Base-by-base conservation (phyloP, 805 yeast genomes). In the Wickerhamiella azyma region DNA sequence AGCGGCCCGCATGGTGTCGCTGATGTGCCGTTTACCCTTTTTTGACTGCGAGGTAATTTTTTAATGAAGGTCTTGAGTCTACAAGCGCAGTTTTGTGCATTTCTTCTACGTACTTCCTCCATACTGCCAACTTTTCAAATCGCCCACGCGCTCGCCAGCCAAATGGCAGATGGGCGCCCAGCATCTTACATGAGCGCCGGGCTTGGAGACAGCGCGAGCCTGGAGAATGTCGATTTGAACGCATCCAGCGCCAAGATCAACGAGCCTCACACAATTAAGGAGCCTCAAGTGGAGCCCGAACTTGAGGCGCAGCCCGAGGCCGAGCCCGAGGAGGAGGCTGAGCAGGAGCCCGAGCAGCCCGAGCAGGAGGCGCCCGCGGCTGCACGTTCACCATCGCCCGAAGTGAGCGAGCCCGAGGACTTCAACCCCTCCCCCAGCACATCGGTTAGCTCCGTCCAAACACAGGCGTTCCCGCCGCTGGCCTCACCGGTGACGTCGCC, bases 401-500 rank as follows among this genome's bases (percentile, higher is more conserved):
- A 21, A 7, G 24, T 21, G 24, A 30, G 33, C 33, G 33, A 30
- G 16, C 33, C 33, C 16, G 33, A 13, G 8, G 33, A 30, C 16
- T 4, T 28, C 30, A 10, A 5, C 4, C 30, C 30, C 30, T 30
- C 38, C 5, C 26, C 38, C 21, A 17, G 17, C 26, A 19, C 38
- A 9, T 36, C 38, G 5, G 16, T 18, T 5, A 36, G 38, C 24
- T 36, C 38, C 6, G 14, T 14, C 4, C 38, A 16, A 16, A 36
- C 24, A 2, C n/a, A 14, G 9, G 26, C 10, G 21, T 37, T 37
- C n/a, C 44, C 44, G 26, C 26, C 17, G 2, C 14, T 41, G 11
- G 26, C 32, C 16, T 33, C 44, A 3, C 44, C 36, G 19, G 28
- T n/a, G 10, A 33, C 37, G 11, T 45, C 48, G 11, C 33, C 48